phyloP scores from a whole-genome alignment of 441 rosid species.

The Aquilaria agallochum region DNA sequence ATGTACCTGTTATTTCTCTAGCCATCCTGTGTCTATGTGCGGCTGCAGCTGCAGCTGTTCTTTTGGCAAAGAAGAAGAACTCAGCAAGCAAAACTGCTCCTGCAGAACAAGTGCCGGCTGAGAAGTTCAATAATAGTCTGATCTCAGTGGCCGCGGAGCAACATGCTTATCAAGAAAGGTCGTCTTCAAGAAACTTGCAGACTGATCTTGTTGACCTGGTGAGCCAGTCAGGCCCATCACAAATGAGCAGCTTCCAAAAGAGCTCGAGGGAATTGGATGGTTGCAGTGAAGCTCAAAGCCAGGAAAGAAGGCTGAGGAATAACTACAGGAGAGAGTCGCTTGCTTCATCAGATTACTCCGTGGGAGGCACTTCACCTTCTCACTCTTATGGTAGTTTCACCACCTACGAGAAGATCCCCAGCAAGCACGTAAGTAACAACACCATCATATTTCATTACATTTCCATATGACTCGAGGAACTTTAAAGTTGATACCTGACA shows the following conservation, averaged over 20 bases:
- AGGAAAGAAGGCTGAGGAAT: constrained; percentile 33
- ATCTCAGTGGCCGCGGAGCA: constrained; percentile 21
- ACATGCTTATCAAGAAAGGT: constrained; percentile 25
- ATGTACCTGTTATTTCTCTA: constrained; percentile 25
- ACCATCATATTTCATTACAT: constrained; percentile 1
- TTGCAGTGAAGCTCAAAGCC: constrained; percentile 43
- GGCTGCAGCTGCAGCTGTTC: constrained; percentile 34
- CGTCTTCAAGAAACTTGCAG: constrained; percentile 30
- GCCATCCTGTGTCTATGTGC: constrained; percentile 41
- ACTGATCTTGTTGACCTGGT: constrained; percentile 27
- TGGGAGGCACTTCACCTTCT: constrained; percentile 24
- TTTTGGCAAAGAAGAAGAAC: constrained; percentile 30
- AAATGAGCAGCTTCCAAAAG: constrained; percentile 60
- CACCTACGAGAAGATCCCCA: constrained; percentile 62
- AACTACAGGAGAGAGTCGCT: constrained; percentile 53
- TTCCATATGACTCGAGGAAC: too few relatives aligned
- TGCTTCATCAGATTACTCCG: constrained; percentile 73
- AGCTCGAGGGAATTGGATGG: constrained; percentile 29
- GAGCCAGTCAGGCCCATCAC: constrained; percentile 59
- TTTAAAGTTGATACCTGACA: neutral
- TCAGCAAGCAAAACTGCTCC: constrained; percentile 19
- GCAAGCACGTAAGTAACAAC: constrained; percentile 43
- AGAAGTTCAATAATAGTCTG: constrained; percentile 29
- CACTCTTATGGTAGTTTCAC: constrained; percentile 86
- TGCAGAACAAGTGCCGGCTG: constrained; percentile 13